Conservation (phyloP, 177 flowering plant genomes). For the Tripterygium wilfordii region DNA sequence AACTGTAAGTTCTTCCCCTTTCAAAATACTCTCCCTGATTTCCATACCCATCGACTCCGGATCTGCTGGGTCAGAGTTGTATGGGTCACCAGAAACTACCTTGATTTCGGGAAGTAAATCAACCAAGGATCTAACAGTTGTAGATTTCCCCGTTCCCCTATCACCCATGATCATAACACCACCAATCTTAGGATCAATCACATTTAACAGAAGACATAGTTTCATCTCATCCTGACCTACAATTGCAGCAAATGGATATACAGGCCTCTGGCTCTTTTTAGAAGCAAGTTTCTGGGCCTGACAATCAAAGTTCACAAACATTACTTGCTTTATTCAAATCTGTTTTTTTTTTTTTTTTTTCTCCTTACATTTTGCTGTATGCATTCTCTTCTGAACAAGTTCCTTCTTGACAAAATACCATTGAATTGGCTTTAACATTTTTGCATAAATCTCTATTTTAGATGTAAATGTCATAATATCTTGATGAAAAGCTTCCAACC, state of each 20-base stretch:
- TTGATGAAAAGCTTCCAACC: too few species aligned
- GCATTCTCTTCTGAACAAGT: neutral
- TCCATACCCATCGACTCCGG: slow-evolving; percentile 86
- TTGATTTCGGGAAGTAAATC: slow-evolving; percentile 87
- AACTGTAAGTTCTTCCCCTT: slow-evolving; percentile 54
- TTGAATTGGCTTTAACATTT: too few species aligned
- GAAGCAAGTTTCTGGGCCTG: slow-evolving; percentile 54
- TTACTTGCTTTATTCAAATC: too few species aligned
- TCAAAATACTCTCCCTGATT: slow-evolving; percentile 56
- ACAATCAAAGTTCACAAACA: slow-evolving; percentile 17
- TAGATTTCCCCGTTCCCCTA: slow-evolving; percentile 95
- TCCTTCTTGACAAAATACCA: too few species aligned
- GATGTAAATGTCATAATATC: too few species aligned
- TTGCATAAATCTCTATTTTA: too few species aligned
- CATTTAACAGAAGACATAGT: slow-evolving; percentile 84
- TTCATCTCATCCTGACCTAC: slow-evolving; percentile 99
- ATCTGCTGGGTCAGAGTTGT: slow-evolving; percentile 91
- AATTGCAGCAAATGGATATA: slow-evolving; percentile 90
- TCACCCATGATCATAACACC: slow-evolving; percentile 99
- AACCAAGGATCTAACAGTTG: slow-evolving; percentile 86
- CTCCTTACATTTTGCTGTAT: too few species aligned
- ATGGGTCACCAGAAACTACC: slow-evolving; percentile 85
- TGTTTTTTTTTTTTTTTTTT: too few species aligned
- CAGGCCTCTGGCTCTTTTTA: slow-evolving; percentile 83
- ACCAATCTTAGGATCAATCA: slow-evolving; percentile 96